Evolutionary conservation across 495 filamentous ascomycete genomes (phyloP).

Genomic region (Hypoxylon perforatum): DNA sequence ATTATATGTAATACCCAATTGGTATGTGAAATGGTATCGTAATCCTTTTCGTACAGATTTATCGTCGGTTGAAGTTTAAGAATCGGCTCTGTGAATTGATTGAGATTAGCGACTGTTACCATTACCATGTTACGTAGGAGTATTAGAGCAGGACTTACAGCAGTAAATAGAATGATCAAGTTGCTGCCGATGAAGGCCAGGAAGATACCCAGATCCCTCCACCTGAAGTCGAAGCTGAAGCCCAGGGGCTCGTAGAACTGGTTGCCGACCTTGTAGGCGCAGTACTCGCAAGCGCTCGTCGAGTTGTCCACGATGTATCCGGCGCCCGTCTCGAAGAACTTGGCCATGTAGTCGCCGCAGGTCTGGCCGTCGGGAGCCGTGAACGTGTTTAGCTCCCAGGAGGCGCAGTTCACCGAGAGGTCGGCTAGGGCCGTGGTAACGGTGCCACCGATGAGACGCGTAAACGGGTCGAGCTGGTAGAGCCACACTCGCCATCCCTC

Average conservation of each 20-base stretch:
- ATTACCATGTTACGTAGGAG: constrained; percentile 29
- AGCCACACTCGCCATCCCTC: constrained; percentile 83
- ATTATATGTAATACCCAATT: background rate
- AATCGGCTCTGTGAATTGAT: constrained; percentile 63
- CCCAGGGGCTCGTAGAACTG: constrained; percentile 76
- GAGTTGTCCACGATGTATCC: constrained; percentile 76
- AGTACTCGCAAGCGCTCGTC: constrained; percentile 76
- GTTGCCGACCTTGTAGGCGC: constrained; percentile 79
- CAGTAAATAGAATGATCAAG: constrained; percentile 77
- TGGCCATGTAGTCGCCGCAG: constrained; percentile 79
- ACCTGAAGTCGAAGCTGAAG: constrained; percentile 72
- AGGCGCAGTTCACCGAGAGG: constrained; percentile 67
- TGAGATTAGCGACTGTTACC: constrained; percentile 39
- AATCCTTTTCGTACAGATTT: constrained; percentile 35
- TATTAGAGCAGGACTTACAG: constrained; percentile 58
- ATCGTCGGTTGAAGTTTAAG: constrained; percentile 73
- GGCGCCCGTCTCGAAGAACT: constrained; percentile 72
- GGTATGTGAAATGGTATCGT: constrained; percentile 6
- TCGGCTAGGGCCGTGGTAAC: constrained; percentile 78
- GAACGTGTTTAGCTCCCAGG: constrained; percentile 70
- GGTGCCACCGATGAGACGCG: constrained; percentile 81
- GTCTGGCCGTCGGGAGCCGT: constrained; percentile 66
- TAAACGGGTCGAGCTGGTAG: constrained; percentile 86
- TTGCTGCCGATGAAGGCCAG: constrained; percentile 79
- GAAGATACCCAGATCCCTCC: constrained; percentile 85